A percentile compares a stretch with the other conserved stretches of the same genome.
These are phyloP conservation scores for Tuber aestivum DNA, from an alignment of 495 filamentous ascomycete species.

Conservation along the genomic window DNA sequence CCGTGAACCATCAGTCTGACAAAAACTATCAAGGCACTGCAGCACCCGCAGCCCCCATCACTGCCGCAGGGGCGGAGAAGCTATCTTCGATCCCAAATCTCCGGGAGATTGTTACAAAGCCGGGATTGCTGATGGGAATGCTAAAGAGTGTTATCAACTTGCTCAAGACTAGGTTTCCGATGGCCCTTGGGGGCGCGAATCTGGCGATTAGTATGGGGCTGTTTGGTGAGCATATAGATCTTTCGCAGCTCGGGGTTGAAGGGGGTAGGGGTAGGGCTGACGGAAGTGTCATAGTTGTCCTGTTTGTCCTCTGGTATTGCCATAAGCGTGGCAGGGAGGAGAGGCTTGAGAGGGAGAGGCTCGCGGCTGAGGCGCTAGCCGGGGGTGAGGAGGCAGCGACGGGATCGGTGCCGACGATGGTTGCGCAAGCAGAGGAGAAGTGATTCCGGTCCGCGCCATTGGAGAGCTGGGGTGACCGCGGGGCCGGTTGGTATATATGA, in stretches of 20 bases:
- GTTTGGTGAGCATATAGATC: slow-evolving; percentile 57
- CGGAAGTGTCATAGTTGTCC: slow-evolving; percentile 54
- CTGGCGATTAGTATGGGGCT: slow-evolving; percentile 78
- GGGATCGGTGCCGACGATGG: not conserved
- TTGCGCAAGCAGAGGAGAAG: not conserved
- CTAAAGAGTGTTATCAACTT: slow-evolving; percentile 80
- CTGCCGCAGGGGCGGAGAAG: slow-evolving; percentile 48
- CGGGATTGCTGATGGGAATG: slow-evolving; percentile 73
- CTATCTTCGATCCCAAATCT: slow-evolving; percentile 56
- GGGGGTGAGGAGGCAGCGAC: not conserved
- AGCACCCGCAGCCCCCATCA: slow-evolving; percentile 34
- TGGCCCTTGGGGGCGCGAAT: slow-evolving; percentile 73
- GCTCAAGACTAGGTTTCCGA: slow-evolving; percentile 74
- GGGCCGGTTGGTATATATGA: not conserved
- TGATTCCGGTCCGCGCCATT: not conserved
- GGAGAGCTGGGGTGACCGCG: not conserved
- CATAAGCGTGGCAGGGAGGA: slow-evolving; percentile 86
- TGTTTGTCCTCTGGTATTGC: slow-evolving; percentile 95
- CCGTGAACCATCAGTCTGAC: not conserved
- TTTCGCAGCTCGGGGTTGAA: not conserved
- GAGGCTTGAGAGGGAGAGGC: slow-evolving; percentile 62
- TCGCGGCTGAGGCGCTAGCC: not conserved
- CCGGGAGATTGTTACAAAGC: slow-evolving; percentile 76
- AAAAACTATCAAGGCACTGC: slow-evolving; percentile 2
- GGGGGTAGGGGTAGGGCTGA: not conserved